A percentile compares a stretch with the other conserved stretches of the same genome.
Evolutionary conservation across 176 grass and related monocot genomes (phyloP).

Genomic region (Triticum urartu): DNA sequence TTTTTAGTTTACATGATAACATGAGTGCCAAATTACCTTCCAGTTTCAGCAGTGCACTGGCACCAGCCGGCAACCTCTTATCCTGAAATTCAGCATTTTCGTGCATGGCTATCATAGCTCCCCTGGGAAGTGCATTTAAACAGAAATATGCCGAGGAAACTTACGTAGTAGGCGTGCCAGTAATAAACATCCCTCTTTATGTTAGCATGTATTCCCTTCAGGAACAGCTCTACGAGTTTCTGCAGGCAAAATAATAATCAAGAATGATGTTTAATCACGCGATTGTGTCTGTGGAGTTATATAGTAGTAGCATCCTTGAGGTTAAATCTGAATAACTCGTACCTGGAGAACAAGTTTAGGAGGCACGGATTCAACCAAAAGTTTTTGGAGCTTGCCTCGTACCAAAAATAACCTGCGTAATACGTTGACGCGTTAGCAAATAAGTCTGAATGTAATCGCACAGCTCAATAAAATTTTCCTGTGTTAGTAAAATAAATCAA

Average conservation of each 20-base stretch:
- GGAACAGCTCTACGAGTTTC: slow-evolving; percentile 62
- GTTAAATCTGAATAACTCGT: slow-evolving; percentile 3
- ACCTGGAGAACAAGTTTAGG: slow-evolving; percentile 72
- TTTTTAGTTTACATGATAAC: neutral
- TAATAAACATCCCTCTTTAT: slow-evolving; percentile 63
- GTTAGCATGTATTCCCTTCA: slow-evolving; percentile 49
- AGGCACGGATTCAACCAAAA: slow-evolving; percentile 67
- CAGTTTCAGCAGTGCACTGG: slow-evolving; percentile 68
- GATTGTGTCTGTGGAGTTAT: neutral
- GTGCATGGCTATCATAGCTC: slow-evolving; percentile 5
- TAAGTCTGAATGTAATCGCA: slow-evolving; percentile 7
- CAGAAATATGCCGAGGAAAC: slow-evolving; percentile 3
- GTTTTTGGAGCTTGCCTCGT: slow-evolving; percentile 68
- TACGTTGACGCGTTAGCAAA: slow-evolving; percentile 14
- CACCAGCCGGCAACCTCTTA: slow-evolving; percentile 55
- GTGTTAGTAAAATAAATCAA: neutral
- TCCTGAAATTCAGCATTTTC: slow-evolving; percentile 43
- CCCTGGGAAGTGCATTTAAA: neutral
- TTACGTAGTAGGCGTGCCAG: slow-evolving; percentile 76
- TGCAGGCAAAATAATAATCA: slow-evolving; percentile 29
- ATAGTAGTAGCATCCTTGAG: neutral
- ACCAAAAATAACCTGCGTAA: slow-evolving; percentile 53
- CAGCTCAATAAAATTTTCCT: slow-evolving; percentile 3
- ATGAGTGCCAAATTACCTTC: slow-evolving; percentile 40
- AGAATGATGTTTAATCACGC: neutral